Base-by-base conservation (phyloP, 768 basidiomycete species). In the Boletus vinaceobasis region DNA sequence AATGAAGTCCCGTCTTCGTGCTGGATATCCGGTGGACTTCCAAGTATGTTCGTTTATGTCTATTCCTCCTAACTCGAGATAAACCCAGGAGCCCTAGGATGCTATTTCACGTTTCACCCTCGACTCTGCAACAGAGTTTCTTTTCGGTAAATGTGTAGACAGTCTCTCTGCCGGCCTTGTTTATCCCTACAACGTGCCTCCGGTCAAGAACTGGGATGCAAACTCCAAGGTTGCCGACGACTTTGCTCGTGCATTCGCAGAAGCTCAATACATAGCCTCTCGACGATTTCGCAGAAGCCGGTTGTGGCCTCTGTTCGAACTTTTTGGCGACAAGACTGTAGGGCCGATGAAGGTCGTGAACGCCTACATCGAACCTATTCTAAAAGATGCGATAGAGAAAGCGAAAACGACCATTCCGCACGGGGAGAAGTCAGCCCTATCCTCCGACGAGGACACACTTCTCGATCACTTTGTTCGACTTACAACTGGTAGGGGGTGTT, bases 61-160 rank as follows among this genome's bases (percentile, higher is more conserved):
- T 29, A 14, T 40, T 15, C 48, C 48, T 48, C 15, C 4, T 50
- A 17, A 14, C 33, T 42, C 43, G 32, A 48, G 6, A 14, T 19
- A 40, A 38, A 21, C 35, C 29, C 40, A 10, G 44, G 26, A 39
- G 35, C 26, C 26, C 14, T 53, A 82, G 79, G 84, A 85, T 60
- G 68, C 83, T 4, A 79, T 84, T 63, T 78, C 76, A 3, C 77
- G 84, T 2, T 86, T 86, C 63, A 85, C 85, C 0, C 77, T 87
- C 23, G 86, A 88, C 69, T 77, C 82, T 2, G 84, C 84, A 2
- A 80, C 83, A 0, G 83, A 85, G 52, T 86, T 86, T 61, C 75
- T 88, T 35, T 86, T 87, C 50, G 85, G 85, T 3, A 72, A 71
- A 48, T 80, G 79, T 59, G 80, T 85, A 3, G 68, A 85, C 53